A percentile compares a stretch with the other conserved stretches of the same genome.
Evolutionary conservation across 768 basidiomycete species (phyloP).

Genomic region (Lentinula lateritia): DNA sequence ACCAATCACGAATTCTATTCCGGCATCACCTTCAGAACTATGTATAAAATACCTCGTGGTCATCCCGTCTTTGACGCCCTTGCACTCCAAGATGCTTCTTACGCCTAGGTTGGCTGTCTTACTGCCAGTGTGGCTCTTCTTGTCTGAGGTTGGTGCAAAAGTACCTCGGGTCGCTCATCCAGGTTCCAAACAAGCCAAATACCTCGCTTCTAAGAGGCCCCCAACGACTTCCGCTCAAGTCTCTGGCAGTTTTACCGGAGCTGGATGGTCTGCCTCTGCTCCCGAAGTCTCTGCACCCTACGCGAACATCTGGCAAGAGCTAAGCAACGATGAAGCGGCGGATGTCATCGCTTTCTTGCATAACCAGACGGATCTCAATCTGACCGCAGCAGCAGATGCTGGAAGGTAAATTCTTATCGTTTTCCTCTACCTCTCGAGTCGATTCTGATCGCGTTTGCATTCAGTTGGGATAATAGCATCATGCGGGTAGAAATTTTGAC

Average conservation of each 20-base stretch:
- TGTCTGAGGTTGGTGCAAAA: neutral
- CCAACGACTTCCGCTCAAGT: neutral
- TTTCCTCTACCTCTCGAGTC: neutral
- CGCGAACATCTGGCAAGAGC: slow-evolving; percentile 1
- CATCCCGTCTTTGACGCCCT: neutral
- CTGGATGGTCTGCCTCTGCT: slow-evolving; percentile 4
- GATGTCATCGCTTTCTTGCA: slow-evolving; percentile 16
- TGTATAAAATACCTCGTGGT: neutral
- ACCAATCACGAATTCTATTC: neutral
- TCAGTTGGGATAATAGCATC: slow-evolving; percentile 17
- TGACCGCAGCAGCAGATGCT: slow-evolving; percentile 13
- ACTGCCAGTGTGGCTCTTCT: neutral
- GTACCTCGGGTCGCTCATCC: slow-evolving; percentile 4
- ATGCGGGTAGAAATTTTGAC: slow-evolving; percentile 14
- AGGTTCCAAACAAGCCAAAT: slow-evolving; percentile 2
- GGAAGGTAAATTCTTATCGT: slow-evolving; percentile 3
- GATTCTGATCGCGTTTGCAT: neutral
- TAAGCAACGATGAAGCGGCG: slow-evolving; percentile 5
- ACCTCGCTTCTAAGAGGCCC: neutral
- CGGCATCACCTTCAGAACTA: neutral
- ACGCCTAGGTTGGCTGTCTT: neutral
- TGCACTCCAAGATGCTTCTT: neutral
- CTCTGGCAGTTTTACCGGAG: slow-evolving; percentile 3
- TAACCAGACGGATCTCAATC: slow-evolving; percentile 14
- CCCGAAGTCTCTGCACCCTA: neutral